Percentiles rank a stretch among this genome's conserved stretches.
Conservation (phyloP, 257 asterid genomes). For the Coffea eugenioides region DNA sequence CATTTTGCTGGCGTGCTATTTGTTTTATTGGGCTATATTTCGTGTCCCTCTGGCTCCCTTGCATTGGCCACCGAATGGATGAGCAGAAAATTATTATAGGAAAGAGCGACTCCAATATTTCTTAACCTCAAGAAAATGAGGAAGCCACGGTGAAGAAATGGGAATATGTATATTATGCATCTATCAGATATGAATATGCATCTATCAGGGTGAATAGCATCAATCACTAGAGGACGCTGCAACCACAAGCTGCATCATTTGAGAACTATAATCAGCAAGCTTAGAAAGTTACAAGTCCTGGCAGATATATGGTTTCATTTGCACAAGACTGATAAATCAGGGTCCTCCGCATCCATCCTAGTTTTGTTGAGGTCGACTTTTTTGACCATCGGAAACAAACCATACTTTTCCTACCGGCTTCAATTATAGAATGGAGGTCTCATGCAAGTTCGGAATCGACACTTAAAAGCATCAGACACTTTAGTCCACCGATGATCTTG, state of each 20-base stretch:
- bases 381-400: constrained; percentile 29
- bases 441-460: not conserved
- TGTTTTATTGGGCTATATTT: not conserved
- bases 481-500: not conserved
- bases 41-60: not conserved
- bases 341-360: constrained; percentile 51
- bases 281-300: not conserved
- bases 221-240: not conserved
- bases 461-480: not conserved
- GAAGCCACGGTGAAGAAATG: not conserved
- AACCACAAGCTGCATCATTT: not conserved
- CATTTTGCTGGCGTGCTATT: constrained; percentile 3
- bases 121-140: not conserved
- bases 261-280: constrained; percentile 3
- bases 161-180: not conserved
- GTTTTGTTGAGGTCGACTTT: constrained; percentile 30
- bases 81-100: not conserved
- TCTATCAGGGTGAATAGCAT: not conserved
- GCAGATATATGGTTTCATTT: constrained; percentile 14
- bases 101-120: not conserved
- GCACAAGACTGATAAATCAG: constrained; percentile 41
- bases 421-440: not conserved
- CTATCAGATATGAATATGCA: not conserved
- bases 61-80: not conserved
- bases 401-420: constrained; percentile 14